Evolutionary conservation across 805 yeast genomes (phyloP).

Genomic region (Starmerella vitae): DNA sequence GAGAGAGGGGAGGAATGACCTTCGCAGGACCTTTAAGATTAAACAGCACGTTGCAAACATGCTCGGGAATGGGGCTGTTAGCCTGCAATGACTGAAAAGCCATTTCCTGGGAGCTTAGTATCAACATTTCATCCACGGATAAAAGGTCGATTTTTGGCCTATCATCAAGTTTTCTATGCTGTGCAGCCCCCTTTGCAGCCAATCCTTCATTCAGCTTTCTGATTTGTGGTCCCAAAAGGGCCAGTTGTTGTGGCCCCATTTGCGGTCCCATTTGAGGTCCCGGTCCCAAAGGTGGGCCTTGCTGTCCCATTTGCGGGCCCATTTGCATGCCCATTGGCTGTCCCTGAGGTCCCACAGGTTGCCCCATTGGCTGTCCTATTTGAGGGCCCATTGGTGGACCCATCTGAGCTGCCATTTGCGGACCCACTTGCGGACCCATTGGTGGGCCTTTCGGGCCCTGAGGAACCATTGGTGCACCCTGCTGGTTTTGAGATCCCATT

Average conservation of each 20-base stretch:
- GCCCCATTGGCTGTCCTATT: neutral
- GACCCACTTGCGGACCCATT: neutral
- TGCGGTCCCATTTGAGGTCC: neutral
- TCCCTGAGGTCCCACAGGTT: neutral
- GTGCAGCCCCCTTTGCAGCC: neutral
- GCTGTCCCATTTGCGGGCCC: neutral
- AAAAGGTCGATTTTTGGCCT: conserved; percentile 5
- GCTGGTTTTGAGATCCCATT: neutral
- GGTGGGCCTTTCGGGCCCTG: neutral
- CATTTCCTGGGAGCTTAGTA: conserved; percentile 10
- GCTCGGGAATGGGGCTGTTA: conserved; percentile 12
- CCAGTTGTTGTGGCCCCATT: neutral
- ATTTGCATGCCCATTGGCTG: neutral
- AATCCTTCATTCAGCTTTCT: neutral
- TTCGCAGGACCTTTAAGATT: conserved; percentile 6
- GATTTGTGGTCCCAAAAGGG: neutral
- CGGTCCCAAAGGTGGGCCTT: neutral
- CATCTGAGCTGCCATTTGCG: neutral
- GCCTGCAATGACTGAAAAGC: conserved; percentile 13
- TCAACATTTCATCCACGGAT: conserved; percentile 11
- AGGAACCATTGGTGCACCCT: neutral
- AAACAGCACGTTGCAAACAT: conserved; percentile 9
- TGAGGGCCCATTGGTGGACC: neutral
- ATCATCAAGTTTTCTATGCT: neutral
- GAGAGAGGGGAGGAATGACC: conserved; percentile 9